Evolutionary conservation across 2,329 filamentous ascomycete species (phyloP).

Genomic region (Talaromyces albobiverticillius): DNA sequence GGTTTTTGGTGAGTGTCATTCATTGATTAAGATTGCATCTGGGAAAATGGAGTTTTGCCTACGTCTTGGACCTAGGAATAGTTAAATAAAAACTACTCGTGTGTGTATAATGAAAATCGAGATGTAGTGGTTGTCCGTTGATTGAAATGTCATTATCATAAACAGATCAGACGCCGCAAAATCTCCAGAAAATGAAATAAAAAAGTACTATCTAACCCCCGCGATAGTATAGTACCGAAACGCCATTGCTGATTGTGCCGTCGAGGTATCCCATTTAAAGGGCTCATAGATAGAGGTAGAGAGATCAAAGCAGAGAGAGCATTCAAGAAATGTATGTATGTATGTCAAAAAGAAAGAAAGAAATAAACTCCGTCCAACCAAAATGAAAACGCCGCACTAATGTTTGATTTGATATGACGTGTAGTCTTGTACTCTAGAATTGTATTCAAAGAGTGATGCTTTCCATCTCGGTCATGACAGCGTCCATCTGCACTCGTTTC

Average conservation of each 20-base stretch:
- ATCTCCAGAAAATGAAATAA: too few species aligned
- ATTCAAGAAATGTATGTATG: not conserved
- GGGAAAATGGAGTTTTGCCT: too few species aligned
- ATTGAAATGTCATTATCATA: too few species aligned
- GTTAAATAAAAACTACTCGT: too few species aligned
- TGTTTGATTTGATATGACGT: not conserved
- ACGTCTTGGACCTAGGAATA: too few species aligned
- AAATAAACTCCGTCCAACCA: too few species aligned
- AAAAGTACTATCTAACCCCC: not conserved
- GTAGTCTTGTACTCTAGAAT: not conserved
- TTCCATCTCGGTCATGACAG: constrained; percentile 80
- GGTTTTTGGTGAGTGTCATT: too few species aligned
- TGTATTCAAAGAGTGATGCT: constrained; percentile 33
- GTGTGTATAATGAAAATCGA: too few species aligned
- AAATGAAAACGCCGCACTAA: not conserved
- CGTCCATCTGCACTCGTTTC: constrained; percentile 86
- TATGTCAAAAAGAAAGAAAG: not conserved
- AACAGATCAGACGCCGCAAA: too few species aligned
- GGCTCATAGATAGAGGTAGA: too few species aligned
- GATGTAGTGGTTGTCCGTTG: too few species aligned
- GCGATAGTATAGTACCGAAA: not conserved
- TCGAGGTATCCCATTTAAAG: not conserved
- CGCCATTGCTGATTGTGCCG: not conserved
- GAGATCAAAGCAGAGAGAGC: not conserved
- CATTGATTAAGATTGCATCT: too few species aligned